Conservation (phyloP, 805 yeast genomes). For the Lipomyces yamanashiensis region DNA sequence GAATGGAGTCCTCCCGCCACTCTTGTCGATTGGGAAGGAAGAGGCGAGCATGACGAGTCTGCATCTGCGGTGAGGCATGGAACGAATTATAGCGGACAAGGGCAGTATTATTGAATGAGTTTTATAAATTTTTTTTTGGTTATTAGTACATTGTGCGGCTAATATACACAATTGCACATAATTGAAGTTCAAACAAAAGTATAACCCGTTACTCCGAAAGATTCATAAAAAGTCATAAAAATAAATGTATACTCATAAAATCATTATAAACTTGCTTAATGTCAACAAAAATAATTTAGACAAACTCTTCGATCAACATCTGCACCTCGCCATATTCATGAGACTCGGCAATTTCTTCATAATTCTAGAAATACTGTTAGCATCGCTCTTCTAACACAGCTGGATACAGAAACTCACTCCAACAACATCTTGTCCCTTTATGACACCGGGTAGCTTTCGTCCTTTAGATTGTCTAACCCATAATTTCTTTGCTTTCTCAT, state of each 20-base stretch:
- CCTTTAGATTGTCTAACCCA: constrained; percentile 81
- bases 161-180: not conserved
- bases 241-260: not conserved
- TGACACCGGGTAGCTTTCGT: constrained; percentile 79
- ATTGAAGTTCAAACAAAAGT: not conserved
- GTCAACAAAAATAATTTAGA: not conserved
- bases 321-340: constrained; percentile 57
- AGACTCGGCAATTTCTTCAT: constrained; percentile 83
- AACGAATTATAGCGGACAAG: constrained; percentile 28
- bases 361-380: constrained; percentile 46
- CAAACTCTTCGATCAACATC: constrained; percentile 32
- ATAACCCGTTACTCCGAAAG: not conserved
- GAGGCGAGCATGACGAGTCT: constrained; percentile 12
- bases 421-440: constrained; percentile 79
- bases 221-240: not conserved
- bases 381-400: no score
- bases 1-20: constrained; percentile 42
- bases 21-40: constrained; percentile 21
- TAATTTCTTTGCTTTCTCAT: constrained; percentile 78
- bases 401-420: constrained; percentile 51
- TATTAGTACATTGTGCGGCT: not conserved
- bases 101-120: constrained; percentile 24
- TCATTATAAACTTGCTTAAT: not conserved
- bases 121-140: not conserved
- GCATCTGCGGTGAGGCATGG: not conserved